These are phyloP conservation scores for Zalaria sp. DNA, from an alignment of 2,329 filamentous ascomycete genomes.

Conservation along the genomic window DNA sequence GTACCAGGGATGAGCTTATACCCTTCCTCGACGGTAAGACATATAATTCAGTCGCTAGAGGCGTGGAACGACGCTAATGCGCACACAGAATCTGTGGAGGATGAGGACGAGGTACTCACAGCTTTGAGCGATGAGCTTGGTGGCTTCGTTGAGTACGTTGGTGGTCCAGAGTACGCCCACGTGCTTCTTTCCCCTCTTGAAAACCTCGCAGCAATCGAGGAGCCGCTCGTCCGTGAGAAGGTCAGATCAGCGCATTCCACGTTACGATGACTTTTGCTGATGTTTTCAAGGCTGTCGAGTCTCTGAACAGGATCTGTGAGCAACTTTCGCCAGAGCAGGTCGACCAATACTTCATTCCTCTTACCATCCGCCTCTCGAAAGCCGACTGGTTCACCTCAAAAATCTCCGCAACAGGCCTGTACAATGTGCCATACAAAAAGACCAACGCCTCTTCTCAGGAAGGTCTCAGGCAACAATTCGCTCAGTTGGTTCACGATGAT, in stretches of 20 bases:
- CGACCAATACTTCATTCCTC: constrained; percentile 93
- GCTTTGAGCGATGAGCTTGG: constrained; percentile 94
- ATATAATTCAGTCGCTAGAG: neutral
- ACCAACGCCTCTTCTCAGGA: constrained; percentile 80
- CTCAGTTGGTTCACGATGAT: constrained; percentile 89
- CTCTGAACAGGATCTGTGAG: constrained; percentile 96
- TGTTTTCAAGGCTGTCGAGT: constrained; percentile 71
- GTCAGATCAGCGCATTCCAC: constrained; percentile 32
- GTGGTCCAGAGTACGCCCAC: constrained; percentile 84
- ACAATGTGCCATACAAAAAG: constrained; percentile 85
- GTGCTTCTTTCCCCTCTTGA: constrained; percentile 93
- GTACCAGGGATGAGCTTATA: constrained; percentile 95
- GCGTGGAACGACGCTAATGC: constrained; percentile 13
- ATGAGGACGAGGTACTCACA: constrained; percentile 96
- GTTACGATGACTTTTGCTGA: neutral
- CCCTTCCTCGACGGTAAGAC: constrained; percentile 92
- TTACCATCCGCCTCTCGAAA: constrained; percentile 91
- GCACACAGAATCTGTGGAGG: constrained; percentile 81
- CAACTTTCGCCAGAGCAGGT: constrained; percentile 84
- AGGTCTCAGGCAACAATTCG: constrained; percentile 81
- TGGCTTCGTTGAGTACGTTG: constrained; percentile 94
- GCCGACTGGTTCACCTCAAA: constrained; percentile 99
- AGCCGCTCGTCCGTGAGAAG: constrained; percentile 96
- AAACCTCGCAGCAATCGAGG: constrained; percentile 96
- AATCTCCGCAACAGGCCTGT: constrained; percentile 92